A percentile compares a stretch with the other conserved stretches of the same genome.
These are phyloP conservation scores for Leccinum pachyderme DNA, from an alignment of 1,284 basidiomycete genomes.

Conservation along the genomic window DNA sequence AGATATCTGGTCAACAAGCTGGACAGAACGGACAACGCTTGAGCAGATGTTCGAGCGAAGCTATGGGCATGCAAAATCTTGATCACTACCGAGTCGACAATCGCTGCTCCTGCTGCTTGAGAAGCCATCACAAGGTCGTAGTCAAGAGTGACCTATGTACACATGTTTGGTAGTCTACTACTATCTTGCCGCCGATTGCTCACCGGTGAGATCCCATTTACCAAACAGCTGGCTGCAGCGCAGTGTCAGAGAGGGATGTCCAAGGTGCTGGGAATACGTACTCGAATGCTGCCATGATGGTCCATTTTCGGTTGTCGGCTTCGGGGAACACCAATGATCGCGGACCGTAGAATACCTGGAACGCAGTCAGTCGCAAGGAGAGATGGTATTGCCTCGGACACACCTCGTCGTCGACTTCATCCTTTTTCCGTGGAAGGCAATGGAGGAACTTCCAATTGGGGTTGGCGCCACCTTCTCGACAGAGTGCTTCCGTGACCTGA, in stretches of 20 bases:
- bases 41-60: constrained; percentile 69
- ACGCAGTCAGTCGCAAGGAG: neutral
- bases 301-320: constrained; percentile 91
- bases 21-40: constrained; percentile 65
- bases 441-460: constrained; percentile 95
- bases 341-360: constrained; percentile 72
- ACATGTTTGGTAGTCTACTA: neutral
- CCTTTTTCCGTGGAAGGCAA: constrained; percentile 88
- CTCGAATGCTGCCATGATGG: constrained; percentile 88
- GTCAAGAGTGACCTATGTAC: constrained; percentile 15
- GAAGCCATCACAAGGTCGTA: constrained; percentile 19
- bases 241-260: constrained; percentile 3
- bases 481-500: constrained; percentile 89
- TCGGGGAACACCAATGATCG: constrained; percentile 76
- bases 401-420: constrained; percentile 95
- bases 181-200: constrained; percentile 14
- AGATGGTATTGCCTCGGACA: constrained; percentile 20
- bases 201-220: constrained; percentile 42
- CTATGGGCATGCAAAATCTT: constrained; percentile 71
- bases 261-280: constrained; percentile 39
- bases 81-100: constrained; percentile 65
- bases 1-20: constrained; percentile 73
- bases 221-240: constrained; percentile 45
- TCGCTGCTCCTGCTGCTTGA: constrained; percentile 19
- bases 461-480: constrained; percentile 77